A percentile compares a stretch with the other conserved stretches of the same genome.
Conservation (phyloP, 441 rosid species). For the Gossypium davidsonii region DNA sequence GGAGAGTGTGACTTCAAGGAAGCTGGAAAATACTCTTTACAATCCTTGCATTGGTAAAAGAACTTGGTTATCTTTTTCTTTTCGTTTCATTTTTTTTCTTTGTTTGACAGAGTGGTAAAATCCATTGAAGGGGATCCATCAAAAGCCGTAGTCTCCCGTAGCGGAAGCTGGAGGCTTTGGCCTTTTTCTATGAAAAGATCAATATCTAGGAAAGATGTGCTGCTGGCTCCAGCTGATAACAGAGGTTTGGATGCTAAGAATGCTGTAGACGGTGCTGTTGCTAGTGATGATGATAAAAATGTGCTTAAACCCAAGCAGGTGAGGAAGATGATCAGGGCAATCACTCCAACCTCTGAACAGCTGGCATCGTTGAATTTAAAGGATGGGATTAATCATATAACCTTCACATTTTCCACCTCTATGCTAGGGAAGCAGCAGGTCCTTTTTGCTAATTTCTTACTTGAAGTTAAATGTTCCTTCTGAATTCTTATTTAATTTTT, state of each 20-base stretch:
- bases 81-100: background rate
- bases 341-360: slow-evolving; percentile 81
- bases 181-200: slow-evolving; percentile 65
- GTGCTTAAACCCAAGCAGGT: slow-evolving; percentile 30
- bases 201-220: slow-evolving; percentile 32
- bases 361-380: slow-evolving; percentile 73
- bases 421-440: slow-evolving; percentile 95
- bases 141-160: slow-evolving; percentile 25
- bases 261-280: slow-evolving; percentile 21
- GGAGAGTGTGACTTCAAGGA: slow-evolving; percentile 25
- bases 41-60: slow-evolving; percentile 60
- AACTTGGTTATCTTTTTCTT: background rate
- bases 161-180: slow-evolving; percentile 86
- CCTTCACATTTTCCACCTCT: slow-evolving; percentile 82
- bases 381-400: slow-evolving; percentile 69
- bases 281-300: slow-evolving; percentile 20
- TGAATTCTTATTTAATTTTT: background rate
- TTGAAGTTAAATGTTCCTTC: slow-evolving; percentile 8
- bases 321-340: slow-evolving; percentile 50
- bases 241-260: slow-evolving; percentile 28
- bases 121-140: slow-evolving; percentile 36
- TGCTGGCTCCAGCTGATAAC: slow-evolving; percentile 23
- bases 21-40: slow-evolving; percentile 26
- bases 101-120: slow-evolving; percentile 35
- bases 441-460: slow-evolving; percentile 11